Conservation (phyloP, 441 rosid species). For the Corymbia calophylla region DNA sequence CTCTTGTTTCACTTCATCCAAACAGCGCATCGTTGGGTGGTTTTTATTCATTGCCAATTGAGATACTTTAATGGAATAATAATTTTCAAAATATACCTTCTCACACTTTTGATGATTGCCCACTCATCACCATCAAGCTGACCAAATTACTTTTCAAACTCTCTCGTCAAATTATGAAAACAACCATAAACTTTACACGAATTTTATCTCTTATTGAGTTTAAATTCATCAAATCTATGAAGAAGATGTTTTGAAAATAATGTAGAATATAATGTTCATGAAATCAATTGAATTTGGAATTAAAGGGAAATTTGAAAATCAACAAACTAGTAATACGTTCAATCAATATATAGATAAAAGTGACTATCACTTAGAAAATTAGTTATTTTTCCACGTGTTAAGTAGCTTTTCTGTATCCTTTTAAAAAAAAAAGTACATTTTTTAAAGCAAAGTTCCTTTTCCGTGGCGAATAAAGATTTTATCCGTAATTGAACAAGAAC, state of each 20-base stretch:
- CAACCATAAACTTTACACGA: not conserved
- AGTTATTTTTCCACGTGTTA: not conserved
- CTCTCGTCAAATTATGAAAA: too few relatives aligned
- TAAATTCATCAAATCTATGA: not conserved
- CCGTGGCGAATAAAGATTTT: rapidly evolving
- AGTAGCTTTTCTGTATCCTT: not conserved
- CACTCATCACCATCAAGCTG: too few relatives aligned
- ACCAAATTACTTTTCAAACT: too few relatives aligned
- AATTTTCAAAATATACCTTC: too few relatives aligned
- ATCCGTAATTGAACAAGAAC: not conserved
- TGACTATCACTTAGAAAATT: not conserved
- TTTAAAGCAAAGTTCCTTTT: not conserved
- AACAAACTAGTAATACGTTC: not conserved
- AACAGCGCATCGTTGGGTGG: too few relatives aligned
- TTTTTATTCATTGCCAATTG: too few relatives aligned
- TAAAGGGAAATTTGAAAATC: not conserved
- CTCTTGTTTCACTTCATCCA: too few relatives aligned
- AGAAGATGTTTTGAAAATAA: not conserved
- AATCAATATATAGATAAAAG: not conserved
- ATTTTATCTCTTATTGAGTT: not conserved
- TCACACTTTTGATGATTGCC: too few relatives aligned
- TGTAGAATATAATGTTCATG: not conserved
- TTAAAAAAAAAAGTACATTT: too few relatives aligned
- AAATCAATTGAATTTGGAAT: not conserved
- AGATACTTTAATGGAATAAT: too few relatives aligned